Base-by-base conservation (phyloP, 306 rosid genomes). In the Rosa chinensis region DNA sequence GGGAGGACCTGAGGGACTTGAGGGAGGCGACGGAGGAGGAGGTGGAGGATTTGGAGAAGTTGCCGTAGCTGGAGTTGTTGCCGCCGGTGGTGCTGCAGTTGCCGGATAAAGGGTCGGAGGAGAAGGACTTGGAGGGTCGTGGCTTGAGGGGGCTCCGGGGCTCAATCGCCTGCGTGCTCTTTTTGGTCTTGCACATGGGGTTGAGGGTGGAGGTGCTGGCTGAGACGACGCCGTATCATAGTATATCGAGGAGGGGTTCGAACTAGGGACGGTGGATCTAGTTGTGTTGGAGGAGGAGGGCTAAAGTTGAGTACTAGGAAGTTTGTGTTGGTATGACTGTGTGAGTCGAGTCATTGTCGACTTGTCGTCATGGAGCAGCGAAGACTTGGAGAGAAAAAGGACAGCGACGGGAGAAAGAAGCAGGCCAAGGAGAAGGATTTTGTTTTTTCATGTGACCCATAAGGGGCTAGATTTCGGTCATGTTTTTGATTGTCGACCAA, bases 111-210 rank as follows among this genome's bases (percentile, higher is more conserved):
- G 43, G 68, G 1, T 62, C 68, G 9, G 76, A 55, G n/a, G 83
- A 53, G 74, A 74, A 59, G 77, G 82, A n/a, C 49, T 80, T 78
- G 6, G 82, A 67, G 5, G 78, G 40, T 59, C 82, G 81, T 8
- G 48, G 45, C 3, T 35, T 35, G 53, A 1, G 20, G 44, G 74
- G 73, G 53, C 75, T 80, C 70, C 32, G 74, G 69, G 96, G 91
- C 77, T 83, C 83, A 13, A 87, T 76, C 40, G 78, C 97, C 68
- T 73, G 78, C 62, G 89, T 82, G 89, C 91, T 89, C 14, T 79
- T 87, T 84, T 87, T 96, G 13, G 92, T 32, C 20, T 56, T 74
- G 96, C 96, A 96, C 99, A 96, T 95, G 32, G 81, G 63, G 14
- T 25, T 0, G 75, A n/a, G 5, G 18, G 43, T 13, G 66, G 61